Conservation (phyloP, 1,139 yeast species). For the Magnusiomyces starmeri region DNA sequence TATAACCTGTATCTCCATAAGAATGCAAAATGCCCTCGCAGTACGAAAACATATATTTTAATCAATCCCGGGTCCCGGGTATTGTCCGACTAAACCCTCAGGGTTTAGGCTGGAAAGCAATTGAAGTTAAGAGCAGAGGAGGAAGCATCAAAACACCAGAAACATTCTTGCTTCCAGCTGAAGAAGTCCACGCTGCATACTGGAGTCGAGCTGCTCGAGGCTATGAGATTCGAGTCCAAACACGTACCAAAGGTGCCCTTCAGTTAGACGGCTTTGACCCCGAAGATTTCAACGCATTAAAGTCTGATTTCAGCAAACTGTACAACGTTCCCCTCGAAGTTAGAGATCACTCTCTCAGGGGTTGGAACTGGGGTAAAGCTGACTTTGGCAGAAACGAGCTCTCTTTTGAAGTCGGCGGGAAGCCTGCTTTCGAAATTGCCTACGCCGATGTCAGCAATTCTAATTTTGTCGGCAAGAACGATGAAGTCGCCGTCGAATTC, state of each 20-base stretch:
- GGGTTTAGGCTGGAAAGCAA: slow-evolving; percentile 95
- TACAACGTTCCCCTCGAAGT: slow-evolving; percentile 68
- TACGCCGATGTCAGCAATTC: slow-evolving; percentile 73
- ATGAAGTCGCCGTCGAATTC: slow-evolving; percentile 84
- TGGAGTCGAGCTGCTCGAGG: slow-evolving; percentile 97
- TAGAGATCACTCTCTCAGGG: slow-evolving; percentile 86
- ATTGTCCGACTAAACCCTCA: slow-evolving; percentile 90
- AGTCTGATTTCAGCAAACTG: slow-evolving; percentile 74
- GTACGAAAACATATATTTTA: slow-evolving; percentile 80
- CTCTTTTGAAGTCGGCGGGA: slow-evolving; percentile 76
- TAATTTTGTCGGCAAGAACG: slow-evolving; percentile 81
- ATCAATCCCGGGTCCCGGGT: slow-evolving; percentile 78
- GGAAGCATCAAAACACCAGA: slow-evolving; percentile 51
- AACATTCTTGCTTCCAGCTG: slow-evolving; percentile 80
- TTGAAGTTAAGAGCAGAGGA: slow-evolving; percentile 39
- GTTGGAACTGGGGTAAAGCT: slow-evolving; percentile 98
- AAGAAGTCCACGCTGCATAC: slow-evolving; percentile 67
- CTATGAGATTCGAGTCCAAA: slow-evolving; percentile 79
- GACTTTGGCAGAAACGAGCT: slow-evolving; percentile 90
- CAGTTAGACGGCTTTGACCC: slow-evolving; percentile 87
- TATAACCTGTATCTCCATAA: no score
- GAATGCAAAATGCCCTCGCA: slow-evolving; percentile 42
- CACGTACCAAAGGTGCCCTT: slow-evolving; percentile 80
- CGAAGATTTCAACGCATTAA: slow-evolving; percentile 71
- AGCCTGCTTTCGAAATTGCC: slow-evolving; percentile 88